Evolutionary conservation across 2,329 filamentous ascomycete species (phyloP).

Genomic region (Aspergillus amoenus): DNA sequence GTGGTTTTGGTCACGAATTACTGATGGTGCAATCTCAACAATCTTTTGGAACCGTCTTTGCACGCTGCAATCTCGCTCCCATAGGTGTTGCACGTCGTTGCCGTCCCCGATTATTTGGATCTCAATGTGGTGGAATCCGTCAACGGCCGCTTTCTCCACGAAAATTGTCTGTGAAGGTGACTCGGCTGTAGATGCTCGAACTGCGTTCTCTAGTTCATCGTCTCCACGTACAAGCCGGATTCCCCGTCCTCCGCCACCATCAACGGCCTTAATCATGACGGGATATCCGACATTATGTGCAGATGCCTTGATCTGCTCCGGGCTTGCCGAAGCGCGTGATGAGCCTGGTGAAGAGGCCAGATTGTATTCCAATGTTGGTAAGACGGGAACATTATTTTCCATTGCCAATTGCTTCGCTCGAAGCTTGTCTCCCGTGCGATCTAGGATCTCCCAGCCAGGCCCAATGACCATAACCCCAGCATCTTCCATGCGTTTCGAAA

Average conservation of each 20-base stretch:
- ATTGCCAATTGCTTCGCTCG: conserved; percentile 53
- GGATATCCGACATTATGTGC: conserved; percentile 57
- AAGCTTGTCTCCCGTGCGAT: conserved; percentile 57
- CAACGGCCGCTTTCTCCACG: conserved; percentile 61
- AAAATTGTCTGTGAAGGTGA: conserved; percentile 60
- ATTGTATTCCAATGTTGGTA: conserved; percentile 45
- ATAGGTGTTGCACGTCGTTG: conserved; percentile 53
- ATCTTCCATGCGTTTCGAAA: conserved; percentile 50
- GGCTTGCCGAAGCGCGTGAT: conserved; percentile 40
- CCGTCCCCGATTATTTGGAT: conserved; percentile 62
- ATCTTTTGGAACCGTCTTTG: conserved; percentile 63
- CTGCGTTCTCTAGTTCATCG: conserved; percentile 46
- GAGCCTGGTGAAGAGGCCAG: background rate
- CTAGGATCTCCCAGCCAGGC: conserved; percentile 58
- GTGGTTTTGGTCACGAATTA: conserved; percentile 50
- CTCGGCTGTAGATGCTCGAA: conserved; percentile 56
- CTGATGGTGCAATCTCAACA: conserved; percentile 59
- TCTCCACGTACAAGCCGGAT: conserved; percentile 54
- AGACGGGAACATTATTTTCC: conserved; percentile 53
- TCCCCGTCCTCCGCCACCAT: conserved; percentile 61
- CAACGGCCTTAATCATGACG: conserved; percentile 64
- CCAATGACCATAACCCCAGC: conserved; percentile 52
- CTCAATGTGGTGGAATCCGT: conserved; percentile 62
- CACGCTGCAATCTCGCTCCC: conserved; percentile 62
- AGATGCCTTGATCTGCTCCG: conserved; percentile 53